Evolutionary conservation across 345 rosid species (phyloP).

Genomic region (Turritis glabra): DNA sequence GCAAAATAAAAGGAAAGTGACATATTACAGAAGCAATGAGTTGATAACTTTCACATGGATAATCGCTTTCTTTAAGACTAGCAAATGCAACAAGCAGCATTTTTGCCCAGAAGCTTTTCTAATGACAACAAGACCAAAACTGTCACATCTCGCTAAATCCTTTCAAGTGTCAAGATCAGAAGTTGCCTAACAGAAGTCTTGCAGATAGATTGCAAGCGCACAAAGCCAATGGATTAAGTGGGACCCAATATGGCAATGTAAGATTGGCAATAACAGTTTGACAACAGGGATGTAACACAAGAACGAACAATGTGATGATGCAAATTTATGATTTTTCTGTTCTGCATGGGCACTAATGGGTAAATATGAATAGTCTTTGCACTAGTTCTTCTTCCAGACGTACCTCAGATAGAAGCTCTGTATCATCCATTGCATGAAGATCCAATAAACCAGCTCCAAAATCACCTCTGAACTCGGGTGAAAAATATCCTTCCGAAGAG

Average conservation of each 20-base stretch:
- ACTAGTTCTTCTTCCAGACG: constrained; percentile 4
- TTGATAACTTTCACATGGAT: constrained; percentile 12
- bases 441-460: constrained; percentile 98
- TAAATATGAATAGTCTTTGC: background rate
- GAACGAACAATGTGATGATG: background rate
- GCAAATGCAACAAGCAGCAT: constrained; percentile 5
- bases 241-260: constrained; percentile 7
- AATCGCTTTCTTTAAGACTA: background rate
- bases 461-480: constrained; percentile 94
- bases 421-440: constrained; percentile 99
- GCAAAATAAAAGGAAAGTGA: constrained; percentile 32
- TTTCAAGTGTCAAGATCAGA: constrained; percentile 3
- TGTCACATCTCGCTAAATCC: constrained; percentile 5
- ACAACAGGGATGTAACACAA: background rate
- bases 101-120: background rate
- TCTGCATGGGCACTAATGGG: background rate
- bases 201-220: constrained; percentile 11
- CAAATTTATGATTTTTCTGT: background rate
- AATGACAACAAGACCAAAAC: constrained; percentile 12
- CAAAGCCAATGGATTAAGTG: constrained; percentile 6
- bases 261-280: background rate
- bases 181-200: background rate
- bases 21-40: constrained; percentile 24
- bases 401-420: constrained; percentile 97
- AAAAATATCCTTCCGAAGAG: constrained; percentile 77